Percentiles rank a stretch among this genome's conserved stretches.
Evolutionary conservation across 371 early-diverging fungal species (phyloP).

Genomic region (Mucor velutinosus): DNA sequence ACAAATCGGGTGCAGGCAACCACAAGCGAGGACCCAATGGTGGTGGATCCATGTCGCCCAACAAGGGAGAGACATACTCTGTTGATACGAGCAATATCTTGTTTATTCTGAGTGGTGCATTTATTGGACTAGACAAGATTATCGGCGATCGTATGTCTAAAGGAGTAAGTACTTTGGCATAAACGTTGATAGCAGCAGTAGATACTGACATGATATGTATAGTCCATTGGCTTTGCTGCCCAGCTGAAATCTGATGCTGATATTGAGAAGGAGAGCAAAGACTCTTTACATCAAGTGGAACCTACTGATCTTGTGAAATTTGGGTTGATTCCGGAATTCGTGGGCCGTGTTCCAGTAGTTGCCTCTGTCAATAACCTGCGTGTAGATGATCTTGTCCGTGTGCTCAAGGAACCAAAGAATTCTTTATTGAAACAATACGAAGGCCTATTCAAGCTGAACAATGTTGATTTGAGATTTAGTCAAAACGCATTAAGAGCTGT

Average conservation of each 20-base stretch:
- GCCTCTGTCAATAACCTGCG: slow-evolving; percentile 74
- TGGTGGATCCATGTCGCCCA: slow-evolving; percentile 25
- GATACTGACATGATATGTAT: not conserved
- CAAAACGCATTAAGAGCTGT: slow-evolving; percentile 69
- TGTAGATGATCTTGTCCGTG: slow-evolving; percentile 74
- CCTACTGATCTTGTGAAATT: slow-evolving; percentile 80
- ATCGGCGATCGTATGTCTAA: slow-evolving; percentile 77
- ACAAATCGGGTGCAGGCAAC: slow-evolving; percentile 68
- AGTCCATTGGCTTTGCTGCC: slow-evolving; percentile 75
- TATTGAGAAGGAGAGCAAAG: slow-evolving; percentile 11
- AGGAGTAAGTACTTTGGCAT: slow-evolving; percentile 48
- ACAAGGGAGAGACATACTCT: slow-evolving; percentile 79
- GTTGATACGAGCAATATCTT: slow-evolving; percentile 92
- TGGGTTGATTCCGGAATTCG: slow-evolving; percentile 92
- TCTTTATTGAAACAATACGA: slow-evolving; percentile 84
- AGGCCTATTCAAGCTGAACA: slow-evolving; percentile 69
- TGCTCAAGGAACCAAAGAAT: slow-evolving; percentile 85
- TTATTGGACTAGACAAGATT: slow-evolving; percentile 86
- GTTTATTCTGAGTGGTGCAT: slow-evolving; percentile 90
- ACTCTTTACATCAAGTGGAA: slow-evolving; percentile 21
- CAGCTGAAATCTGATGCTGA: slow-evolving; percentile 43
- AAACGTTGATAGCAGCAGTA: not conserved
- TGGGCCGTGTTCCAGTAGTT: slow-evolving; percentile 89
- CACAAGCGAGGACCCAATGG: slow-evolving; percentile 32
- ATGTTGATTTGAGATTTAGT: slow-evolving; percentile 71